phyloP scores from a whole-genome alignment of 805 yeast species.

The Candida koratica region DNA sequence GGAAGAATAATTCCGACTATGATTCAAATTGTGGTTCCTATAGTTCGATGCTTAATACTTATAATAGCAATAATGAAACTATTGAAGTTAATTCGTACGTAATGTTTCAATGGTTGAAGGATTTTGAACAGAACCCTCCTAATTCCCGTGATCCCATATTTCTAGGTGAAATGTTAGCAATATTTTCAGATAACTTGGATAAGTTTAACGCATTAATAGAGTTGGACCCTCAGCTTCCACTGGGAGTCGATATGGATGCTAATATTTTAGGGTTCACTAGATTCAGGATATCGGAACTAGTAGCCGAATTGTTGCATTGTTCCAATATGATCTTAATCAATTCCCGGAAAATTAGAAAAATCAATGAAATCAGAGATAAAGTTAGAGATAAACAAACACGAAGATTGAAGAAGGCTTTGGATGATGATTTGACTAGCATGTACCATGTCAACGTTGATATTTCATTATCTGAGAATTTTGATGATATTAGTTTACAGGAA shows the following conservation, averaged over 20 bases:
- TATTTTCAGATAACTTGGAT: constrained; percentile 73
- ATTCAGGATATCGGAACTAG: constrained; percentile 83
- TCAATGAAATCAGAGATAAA: constrained; percentile 64
- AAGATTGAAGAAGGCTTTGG: constrained; percentile 43
- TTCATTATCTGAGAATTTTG: constrained; percentile 35
- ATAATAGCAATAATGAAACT: constrained; percentile 24
- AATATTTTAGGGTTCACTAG: constrained; percentile 82
- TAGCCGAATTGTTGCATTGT: constrained; percentile 93
- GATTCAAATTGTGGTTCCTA: constrained; percentile 83
- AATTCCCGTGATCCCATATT: constrained; percentile 89
- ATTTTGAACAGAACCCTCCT: constrained; percentile 83
- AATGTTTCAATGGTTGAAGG: constrained; percentile 44
- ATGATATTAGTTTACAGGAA: constrained; percentile 37
- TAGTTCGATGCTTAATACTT: constrained; percentile 49
- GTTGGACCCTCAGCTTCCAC: constrained; percentile 24
- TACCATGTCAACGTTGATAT: constrained; percentile 6
- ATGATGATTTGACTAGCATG: constrained; percentile 20
- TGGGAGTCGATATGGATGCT: constrained; percentile 11
- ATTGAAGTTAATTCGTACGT: constrained; percentile 39
- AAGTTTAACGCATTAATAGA: constrained; percentile 61
- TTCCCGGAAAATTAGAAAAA: constrained; percentile 64
- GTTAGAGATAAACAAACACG: constrained; percentile 46
- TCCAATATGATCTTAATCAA: constrained; percentile 94
- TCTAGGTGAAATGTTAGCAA: constrained; percentile 75
- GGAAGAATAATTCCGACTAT: constrained; percentile 95